Base-by-base conservation (phyloP, 148 eudicot species). In the Drosera capensis region DNA sequence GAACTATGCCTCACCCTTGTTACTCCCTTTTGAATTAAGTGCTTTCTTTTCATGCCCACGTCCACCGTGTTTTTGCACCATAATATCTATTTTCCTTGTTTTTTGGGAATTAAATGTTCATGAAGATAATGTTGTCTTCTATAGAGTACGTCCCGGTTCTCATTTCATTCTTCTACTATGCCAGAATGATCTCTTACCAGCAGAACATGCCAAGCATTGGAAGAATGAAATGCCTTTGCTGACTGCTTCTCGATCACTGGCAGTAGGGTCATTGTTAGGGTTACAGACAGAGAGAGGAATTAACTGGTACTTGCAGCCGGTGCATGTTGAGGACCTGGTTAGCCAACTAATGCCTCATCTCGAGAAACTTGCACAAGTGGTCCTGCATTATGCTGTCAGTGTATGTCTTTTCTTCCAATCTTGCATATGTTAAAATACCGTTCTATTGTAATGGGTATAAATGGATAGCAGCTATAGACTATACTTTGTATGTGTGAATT, bases 141-240 rank as follows among this genome's bases (percentile, higher is more conserved):
- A n/a, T n/a, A n/a, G n/a, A n/a, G n/a, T n/a, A n/a, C n/a, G n/a
- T 41, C 19, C 4, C 20, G 3, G 2, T 44, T 15, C 38, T 34
- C 0, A 6, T 29, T 49, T 22, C 12, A 22, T 44, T 53, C 58
- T 24, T 7, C 49, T 54, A 35, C 28, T 16, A 19, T 25, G 41
- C 42, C 55, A 92, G 99, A 92, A 73, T 71, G 99, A 85, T 74
- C 66, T 92, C 45, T 59, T 92, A 31, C 95, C 99, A 26, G 94
- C 79, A 40, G 99, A 86, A 77, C 75, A 86, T 46, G 63, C 72
- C 52, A 59, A 85, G 78, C 71, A 71, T 48, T 92, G 95, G 95
- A 82, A 79, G 70, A 79, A 79, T 58, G 88, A 86, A 40, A 69
- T 73, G 70, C 99, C 99, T 7, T 70, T 77, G 72, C 58, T 79